Base-by-base conservation (phyloP, 805 yeast genomes). In the Ogataea corticis region DNA sequence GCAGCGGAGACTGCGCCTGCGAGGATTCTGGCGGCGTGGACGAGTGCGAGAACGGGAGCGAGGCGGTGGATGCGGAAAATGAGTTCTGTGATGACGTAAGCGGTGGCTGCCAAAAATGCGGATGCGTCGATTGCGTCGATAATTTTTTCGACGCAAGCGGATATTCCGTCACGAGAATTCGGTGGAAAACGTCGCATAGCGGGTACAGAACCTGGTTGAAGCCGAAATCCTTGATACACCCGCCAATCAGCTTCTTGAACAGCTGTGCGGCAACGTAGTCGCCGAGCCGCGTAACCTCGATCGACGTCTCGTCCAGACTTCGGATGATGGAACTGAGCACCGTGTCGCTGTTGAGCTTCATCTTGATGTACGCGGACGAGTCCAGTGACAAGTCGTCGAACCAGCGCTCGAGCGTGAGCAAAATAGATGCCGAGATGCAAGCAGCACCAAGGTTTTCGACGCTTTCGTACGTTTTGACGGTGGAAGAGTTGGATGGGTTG, bases 141-240 rank as follows among this genome's bases (percentile, higher is more conserved):
- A 21, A 21, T 21, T 21, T 21, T 21, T 38, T 76, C n/a, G 79
- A 70, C 4, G 80, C 71, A 44, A 85, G 62, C 9, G 94, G 92
- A 57, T 82, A 85, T 50, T 83, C 89, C 34, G 71, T 71, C 32
- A 81, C 59, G 5, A 86, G 71, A 23, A 77, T 66, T 42, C 76
- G 81, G 58, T 82, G 84, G 54, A 85, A 77, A 2, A 86, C 73
- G 52, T 85, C 92, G 50, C 87, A 77, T 21, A 88, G 62, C 2
- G 86, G 83, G 47, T 73, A 73, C 46, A 85, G 66, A n/a, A 83
- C 72, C 2, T 74, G 60, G 56, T 88, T 90, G 60, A 87, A 87
- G 1, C 96, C 95, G 67, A 83, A 87, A 63, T 87, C 96, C 50
- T 80, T 83, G 30, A 85, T 75, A 49, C 88, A 76, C 9, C 85